Conservation (phyloP, 129 eudicot genomes). For the Chrysanthemum makinoi region DNA sequence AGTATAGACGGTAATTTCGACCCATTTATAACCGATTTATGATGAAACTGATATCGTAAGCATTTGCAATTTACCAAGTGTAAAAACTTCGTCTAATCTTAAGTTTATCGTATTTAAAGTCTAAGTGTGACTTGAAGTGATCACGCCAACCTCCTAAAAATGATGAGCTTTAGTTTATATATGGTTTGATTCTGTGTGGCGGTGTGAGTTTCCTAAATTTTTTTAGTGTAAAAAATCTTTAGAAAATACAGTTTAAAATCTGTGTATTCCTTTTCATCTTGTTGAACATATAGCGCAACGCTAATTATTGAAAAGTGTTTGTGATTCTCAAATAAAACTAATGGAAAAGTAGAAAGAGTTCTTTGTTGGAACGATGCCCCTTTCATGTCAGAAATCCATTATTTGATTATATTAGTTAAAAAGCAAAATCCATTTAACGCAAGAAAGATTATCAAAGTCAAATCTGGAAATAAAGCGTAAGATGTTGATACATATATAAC, state of each 20-base stretch:
- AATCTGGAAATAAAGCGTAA: conserved; percentile 9
- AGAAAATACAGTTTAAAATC: not conserved
- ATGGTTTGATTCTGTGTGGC: too few species aligned
- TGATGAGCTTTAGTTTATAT: too few species aligned
- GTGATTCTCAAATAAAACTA: conserved; percentile 21
- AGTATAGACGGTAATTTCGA: not conserved
- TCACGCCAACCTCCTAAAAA: too few species aligned
- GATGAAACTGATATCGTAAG: too few species aligned
- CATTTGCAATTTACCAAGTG: too few species aligned
- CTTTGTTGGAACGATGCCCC: conserved; percentile 44
- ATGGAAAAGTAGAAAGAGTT: conserved; percentile 28
- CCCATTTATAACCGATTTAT: too few species aligned
- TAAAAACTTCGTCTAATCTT: too few species aligned
- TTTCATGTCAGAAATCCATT: conserved; percentile 50
- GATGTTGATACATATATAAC: not conserved
- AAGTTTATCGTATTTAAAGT: not conserved
- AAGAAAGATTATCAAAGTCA: conserved; percentile 32
- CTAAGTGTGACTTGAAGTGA: not conserved
- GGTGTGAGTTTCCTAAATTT: not conserved
- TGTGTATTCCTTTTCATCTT: not conserved
- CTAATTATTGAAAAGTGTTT: conserved; percentile 18
- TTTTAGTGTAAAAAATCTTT: not conserved
- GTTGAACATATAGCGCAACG: not conserved
- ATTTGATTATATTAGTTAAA: conserved; percentile 34
- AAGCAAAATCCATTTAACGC: conserved; percentile 33